Evolutionary conservation across 2,329 filamentous ascomycete species (phyloP).

Genomic region (Aspergillus sp.): DNA sequence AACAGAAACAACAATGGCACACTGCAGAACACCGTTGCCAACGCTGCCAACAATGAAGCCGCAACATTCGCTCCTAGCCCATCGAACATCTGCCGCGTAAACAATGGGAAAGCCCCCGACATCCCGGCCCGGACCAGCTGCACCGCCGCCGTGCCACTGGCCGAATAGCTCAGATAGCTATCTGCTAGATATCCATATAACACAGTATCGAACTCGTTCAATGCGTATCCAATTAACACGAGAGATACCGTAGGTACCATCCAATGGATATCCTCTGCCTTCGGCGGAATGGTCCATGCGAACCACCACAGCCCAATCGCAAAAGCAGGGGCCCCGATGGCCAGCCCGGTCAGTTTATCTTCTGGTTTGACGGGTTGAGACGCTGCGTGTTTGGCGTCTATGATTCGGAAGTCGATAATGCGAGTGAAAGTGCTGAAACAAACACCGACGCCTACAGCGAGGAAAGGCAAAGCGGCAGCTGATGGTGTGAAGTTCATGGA

Average conservation of each 20-base stretch:
- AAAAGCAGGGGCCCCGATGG: constrained; percentile 48
- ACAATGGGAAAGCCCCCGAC: constrained; percentile 44
- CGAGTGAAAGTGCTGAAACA: constrained; percentile 47
- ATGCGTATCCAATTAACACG: constrained; percentile 49
- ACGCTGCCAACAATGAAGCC: constrained; percentile 42
- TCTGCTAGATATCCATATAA: constrained; percentile 50
- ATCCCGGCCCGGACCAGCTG: constrained; percentile 44
- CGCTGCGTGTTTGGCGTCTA: constrained; percentile 19
- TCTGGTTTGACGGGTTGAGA: constrained; percentile 41
- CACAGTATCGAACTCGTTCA: constrained; percentile 50
- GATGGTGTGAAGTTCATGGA: constrained; percentile 37
- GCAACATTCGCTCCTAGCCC: constrained; percentile 44
- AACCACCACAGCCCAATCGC: constrained; percentile 53
- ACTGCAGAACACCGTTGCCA: constrained; percentile 47
- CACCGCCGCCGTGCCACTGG: constrained; percentile 48
- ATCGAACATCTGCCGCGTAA: constrained; percentile 45
- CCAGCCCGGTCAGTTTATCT: constrained; percentile 52
- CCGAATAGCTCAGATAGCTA: constrained; percentile 48
- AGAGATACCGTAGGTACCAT: constrained; percentile 46
- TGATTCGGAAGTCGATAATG: constrained; percentile 43
- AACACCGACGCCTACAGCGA: constrained; percentile 45
- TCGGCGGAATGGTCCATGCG: constrained; percentile 51
- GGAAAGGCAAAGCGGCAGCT: constrained; percentile 44
- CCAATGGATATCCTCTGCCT: constrained; percentile 37
- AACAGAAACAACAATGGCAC: constrained; percentile 41